phyloP scores from a whole-genome alignment of 2,329 filamentous ascomycete species.

The Pseudogymnoascus sp. region DNA sequence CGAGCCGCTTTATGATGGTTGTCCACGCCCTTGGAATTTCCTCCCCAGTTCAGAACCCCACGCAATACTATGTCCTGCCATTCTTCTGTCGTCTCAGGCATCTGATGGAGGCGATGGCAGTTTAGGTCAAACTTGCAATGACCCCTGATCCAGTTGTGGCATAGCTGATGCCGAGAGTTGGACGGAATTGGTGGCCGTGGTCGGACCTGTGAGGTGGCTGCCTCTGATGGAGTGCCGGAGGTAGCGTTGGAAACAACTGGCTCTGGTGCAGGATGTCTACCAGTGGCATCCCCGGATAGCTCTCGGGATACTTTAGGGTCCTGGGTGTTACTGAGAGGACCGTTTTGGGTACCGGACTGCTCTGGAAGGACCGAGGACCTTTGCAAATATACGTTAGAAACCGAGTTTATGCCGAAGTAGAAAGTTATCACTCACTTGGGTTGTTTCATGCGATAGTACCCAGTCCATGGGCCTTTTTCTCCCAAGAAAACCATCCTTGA shows the following conservation, averaged over 20 bases:
- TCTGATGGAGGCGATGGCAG: conserved; percentile 1
- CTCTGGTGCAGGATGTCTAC: not conserved
- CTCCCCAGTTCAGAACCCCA: not conserved
- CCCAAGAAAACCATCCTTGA: conserved; percentile 24
- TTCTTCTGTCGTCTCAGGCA: not conserved
- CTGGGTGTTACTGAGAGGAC: not conserved
- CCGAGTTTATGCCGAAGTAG: not conserved
- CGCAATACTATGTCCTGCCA: not conserved
- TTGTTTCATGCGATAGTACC: conserved; percentile 17
- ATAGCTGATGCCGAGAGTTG: not conserved
- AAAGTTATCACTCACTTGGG: not conserved
- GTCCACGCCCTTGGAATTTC: not conserved
- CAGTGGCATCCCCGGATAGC: not conserved
- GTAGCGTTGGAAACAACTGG: not conserved
- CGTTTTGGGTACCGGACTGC: not conserved
- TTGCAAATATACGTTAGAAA: not conserved
- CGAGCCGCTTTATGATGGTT: not conserved
- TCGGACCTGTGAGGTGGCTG: not conserved
- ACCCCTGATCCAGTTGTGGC: not conserved
- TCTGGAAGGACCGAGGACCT: not conserved
- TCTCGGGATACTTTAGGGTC: not conserved
- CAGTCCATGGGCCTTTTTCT: conserved; percentile 32
- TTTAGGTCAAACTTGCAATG: not conserved
- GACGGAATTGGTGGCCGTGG: too few species aligned
- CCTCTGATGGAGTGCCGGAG: not conserved